phyloP scores from a whole-genome alignment of 768 basidiomycete genomes.

The Trichaptum fuscoviolaceum region DNA sequence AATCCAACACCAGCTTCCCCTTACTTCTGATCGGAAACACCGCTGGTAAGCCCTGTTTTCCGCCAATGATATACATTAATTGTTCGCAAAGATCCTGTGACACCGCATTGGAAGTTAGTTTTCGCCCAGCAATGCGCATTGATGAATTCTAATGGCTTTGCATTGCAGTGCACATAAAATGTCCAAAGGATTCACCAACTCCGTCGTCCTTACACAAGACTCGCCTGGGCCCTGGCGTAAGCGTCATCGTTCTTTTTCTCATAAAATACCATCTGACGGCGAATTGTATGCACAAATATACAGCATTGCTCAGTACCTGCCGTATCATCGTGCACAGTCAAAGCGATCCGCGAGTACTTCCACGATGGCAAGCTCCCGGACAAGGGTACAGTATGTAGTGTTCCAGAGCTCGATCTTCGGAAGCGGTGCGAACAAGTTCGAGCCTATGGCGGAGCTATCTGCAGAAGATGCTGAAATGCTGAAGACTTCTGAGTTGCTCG shows the following conservation, averaged over 20 bases:
- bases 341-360: conserved; percentile 21
- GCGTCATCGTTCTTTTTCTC: not conserved
- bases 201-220: conserved; percentile 16
- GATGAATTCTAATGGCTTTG: not conserved
- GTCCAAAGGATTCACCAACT: conserved; percentile 12
- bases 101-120: conserved; percentile 13
- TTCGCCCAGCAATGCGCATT: not conserved
- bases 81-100: conserved; percentile 14
- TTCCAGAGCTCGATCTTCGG: conserved; percentile 14
- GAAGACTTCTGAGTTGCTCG: not conserved
- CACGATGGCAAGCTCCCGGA: conserved; percentile 19
- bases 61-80: not conserved
- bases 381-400: conserved; percentile 19
- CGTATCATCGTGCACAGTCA: conserved; percentile 17
- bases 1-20: conserved; percentile 15
- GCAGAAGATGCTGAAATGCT: not conserved
- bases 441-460: not conserved
- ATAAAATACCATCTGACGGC: not conserved
- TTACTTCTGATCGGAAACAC: conserved; percentile 2
- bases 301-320: conserved; percentile 18
- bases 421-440: not conserved
- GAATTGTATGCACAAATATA: not conserved
- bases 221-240: conserved; percentile 15
- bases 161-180: conserved; percentile 5
- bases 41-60: not conserved